Evolutionary conservation across 257 asterid genomes (phyloP).

Genomic region (Eucommia ulmoides): DNA sequence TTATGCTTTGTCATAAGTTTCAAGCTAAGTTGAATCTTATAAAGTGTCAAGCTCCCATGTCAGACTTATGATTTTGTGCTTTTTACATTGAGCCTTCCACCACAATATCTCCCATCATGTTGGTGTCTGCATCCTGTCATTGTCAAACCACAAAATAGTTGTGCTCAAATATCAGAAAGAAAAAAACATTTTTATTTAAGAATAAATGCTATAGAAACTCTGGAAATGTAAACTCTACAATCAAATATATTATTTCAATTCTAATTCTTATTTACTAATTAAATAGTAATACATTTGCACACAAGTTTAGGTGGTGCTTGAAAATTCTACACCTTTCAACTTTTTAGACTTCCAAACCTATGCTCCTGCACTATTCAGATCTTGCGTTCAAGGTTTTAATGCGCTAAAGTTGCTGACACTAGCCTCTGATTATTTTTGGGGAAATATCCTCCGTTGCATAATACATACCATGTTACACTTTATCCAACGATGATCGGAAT

Average conservation of each 20-base stretch:
- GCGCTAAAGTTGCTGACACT: neutral
- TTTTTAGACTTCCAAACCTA: too few species aligned
- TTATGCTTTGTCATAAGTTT: too few species aligned
- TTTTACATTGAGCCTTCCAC: neutral
- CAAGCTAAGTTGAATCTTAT: too few species aligned
- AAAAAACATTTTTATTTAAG: neutral
- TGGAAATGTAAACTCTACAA: too few species aligned
- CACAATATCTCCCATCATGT: neutral
- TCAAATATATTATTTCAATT: neutral
- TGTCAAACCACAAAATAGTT: too few species aligned
- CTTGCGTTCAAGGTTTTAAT: neutral
- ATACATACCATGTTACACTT: too few species aligned
- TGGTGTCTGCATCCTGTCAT: too few species aligned
- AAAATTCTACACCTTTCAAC: neutral
- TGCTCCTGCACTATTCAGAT: too few species aligned
- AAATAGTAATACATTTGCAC: neutral
- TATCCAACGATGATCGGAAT: too few species aligned
- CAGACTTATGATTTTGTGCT: neutral
- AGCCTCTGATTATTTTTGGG: neutral
- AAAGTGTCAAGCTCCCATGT: too few species aligned
- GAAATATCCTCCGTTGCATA: too few species aligned
- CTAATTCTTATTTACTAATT: neutral
- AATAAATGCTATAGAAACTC: too few species aligned
- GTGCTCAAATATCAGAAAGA: neutral
- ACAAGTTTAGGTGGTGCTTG: neutral